Conservation (phyloP, 1,284 basidiomycete genomes). For the Tilletia setariae region DNA sequence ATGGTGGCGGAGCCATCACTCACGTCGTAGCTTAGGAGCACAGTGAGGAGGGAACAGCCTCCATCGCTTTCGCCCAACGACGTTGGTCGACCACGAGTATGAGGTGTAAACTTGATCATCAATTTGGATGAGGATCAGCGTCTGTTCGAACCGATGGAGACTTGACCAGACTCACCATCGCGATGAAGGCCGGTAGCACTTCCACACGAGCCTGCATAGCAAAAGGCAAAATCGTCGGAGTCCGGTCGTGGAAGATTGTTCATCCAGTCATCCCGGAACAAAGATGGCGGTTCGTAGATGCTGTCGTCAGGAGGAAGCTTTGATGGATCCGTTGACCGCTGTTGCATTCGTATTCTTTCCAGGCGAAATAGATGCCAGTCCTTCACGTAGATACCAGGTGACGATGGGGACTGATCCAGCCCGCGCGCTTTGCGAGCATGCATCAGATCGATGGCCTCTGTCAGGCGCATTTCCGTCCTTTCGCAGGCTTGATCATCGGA, state of each 20-base stretch:
- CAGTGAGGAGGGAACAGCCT: slow-evolving; percentile 59
- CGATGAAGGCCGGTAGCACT: slow-evolving; percentile 39
- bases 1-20: neutral
- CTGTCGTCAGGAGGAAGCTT: too few species aligned
- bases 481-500: slow-evolving; percentile 3
- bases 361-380: slow-evolving; percentile 61
- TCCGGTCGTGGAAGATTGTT: slow-evolving; percentile 31
- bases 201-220: slow-evolving; percentile 38
- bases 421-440: slow-evolving; percentile 19
- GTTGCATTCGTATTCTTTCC: slow-evolving; percentile 11
- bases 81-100: slow-evolving; percentile 63
- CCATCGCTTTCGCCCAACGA: slow-evolving; percentile 62
- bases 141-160: neutral
- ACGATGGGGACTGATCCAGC: slow-evolving; percentile 14
- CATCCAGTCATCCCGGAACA: slow-evolving; percentile 61
- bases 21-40: slow-evolving; percentile 44
- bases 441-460: slow-evolving; percentile 28
- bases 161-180: slow-evolving; percentile 27
- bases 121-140: neutral
- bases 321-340: neutral
- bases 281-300: slow-evolving; percentile 57
- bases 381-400: slow-evolving; percentile 58
- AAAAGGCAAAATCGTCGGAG: slow-evolving; percentile 58
- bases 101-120: slow-evolving; percentile 54
- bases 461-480: slow-evolving; percentile 27